Base-by-base conservation (phyloP, 441 rosid genomes). In the Bocquillonia castaneifolia region DNA sequence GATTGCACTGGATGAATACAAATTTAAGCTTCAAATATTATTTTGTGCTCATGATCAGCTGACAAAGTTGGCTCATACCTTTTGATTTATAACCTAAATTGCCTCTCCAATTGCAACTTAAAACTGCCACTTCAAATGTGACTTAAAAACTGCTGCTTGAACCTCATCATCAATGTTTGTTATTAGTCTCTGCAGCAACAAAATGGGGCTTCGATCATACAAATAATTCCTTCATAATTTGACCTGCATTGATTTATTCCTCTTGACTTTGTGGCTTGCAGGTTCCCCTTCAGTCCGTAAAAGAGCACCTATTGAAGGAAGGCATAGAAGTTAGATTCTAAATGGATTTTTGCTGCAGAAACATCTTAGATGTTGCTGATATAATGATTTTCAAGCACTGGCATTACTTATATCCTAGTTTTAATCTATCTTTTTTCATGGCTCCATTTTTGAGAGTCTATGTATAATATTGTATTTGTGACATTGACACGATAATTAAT, bases 241-340 rank as follows among this genome's bases (percentile, higher is more conserved):
- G n/a, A n/a, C n/a, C n/a, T n/a, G n/a, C n/a, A 1, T 42, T 31
- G 8, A 9, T 25, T 0, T 17, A 17, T 17, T 23, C 55, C 5
- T 58, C 18, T 58, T 28, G 12, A 28, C 68, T 22, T 63, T 74
- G 60, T 74, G 79, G 65, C 17, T 67, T 70, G 78, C 80, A 94
- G 99, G 99, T 94, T 63, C 96, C 94, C 1, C 79, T 94, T 76
- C 86, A 72, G 31, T 50, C 79, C 28, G 99, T 91, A 50, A 94
- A 94, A 76, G 94, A 79, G 77, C 93, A 87, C 79, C 80, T 91
- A 76, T 68, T 76, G 69, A 80, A 85, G 40, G 80, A 81, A 74
- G 83, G 85, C 76, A 82, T 87, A 50, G 97, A 94, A 78, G 94
- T 91, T n/a, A 82, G 99, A 78, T 81, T 58, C 50, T 32, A 31